Base-by-base conservation (phyloP, 352 stramenopile species). In the Plasmopara muralis region DNA sequence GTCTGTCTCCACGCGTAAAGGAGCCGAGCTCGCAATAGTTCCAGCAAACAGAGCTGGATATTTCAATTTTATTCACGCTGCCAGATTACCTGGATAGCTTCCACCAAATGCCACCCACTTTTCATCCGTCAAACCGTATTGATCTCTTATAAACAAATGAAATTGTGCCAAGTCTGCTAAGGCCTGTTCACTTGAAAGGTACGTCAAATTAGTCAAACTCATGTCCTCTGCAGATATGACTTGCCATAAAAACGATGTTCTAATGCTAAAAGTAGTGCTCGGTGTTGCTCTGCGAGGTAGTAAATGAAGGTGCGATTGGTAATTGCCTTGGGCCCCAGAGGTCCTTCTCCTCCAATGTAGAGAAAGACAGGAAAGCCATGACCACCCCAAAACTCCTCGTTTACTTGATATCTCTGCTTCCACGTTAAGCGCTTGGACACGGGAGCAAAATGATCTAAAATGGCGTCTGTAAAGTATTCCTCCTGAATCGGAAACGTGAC, bases 181-280 rank as follows among this genome's bases (percentile, higher is more conserved):
- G 41, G 93, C 95, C 65, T 91, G 80, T 53, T 83, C 67, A 48
- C 77, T 91, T 16, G 83, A 97, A 18, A 98, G 82, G 68, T 87
- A 97, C 16, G 68, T 70, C 28, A 98, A 63, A 67, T 96, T 89
- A 8, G 61, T 48, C 35, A 80, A 70, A 62, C 69, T 88, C 74
- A 91, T 87, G 67, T 92, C 72, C 9, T 61, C 41, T 10, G 67
- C 91, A 89, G 89, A 70, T 96, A 96, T 45, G 84, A 97, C 47
- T 90, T 82, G 48, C 94, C 95, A 64, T 98, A 98, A 74, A 96
- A 98, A 6, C 95, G 83, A 72, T 98, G 95, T 68, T 98, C 94
- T 8, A 98, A 60, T 1, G 91, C 91, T 57, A 97, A 80, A 28
- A 95, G 57, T 34, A 93, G 50, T 18, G 83, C 84, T 38, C 69